Evolutionary conservation across 306 rosid species (phyloP), one percentile per base, ranked within the genome.

Genomic region (Glycine soja): DNA sequence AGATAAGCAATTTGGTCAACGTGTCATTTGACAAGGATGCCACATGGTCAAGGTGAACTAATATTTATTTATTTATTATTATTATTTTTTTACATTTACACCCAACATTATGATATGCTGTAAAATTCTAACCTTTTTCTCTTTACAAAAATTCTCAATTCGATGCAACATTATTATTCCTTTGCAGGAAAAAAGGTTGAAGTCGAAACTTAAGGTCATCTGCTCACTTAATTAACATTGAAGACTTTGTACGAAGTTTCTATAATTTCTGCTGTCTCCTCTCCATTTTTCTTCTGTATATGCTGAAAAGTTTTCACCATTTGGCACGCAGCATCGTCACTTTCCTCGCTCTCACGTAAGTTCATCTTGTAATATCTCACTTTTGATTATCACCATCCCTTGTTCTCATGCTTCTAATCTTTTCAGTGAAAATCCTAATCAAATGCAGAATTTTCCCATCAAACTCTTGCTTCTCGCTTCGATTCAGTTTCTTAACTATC

Each of bases 321-420:
- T 24, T 76, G 45, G 3, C 42, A 66, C 8, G 34, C 16, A 78
- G 46, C 81, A 24, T 24, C 30, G 30, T 24, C 30, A 74, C 30
- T 70, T 78, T 64, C 63, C 79, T 82, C 30, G 30, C 74, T 73
- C 86, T 69, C 71, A 34, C 6, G 86, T 86, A 86, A 86, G 88
- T 86, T 70, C 4, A 6, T 64, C 85, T 78, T 43, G 16, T 77
- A 24, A 24, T 24, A 32, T 65, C 58, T 80, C 66, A 24, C 30
- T 24, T 24, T 24, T 24, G 1, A 24, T 24, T 24, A 24, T 24
- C 30, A 24, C 30, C 1, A 24, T 24, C 30, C 30, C 30, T 24
- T 24, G 16, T 45, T 10, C 64, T 79, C 76, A 57, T 82, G 10
- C 76, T 70, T 75, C 52, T 81, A 38, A 56, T 50, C 3, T 36